These are phyloP conservation scores for Colletotrichum camelliae DNA, from an alignment of 2,329 filamentous ascomycete species.

Conservation along the genomic window DNA sequence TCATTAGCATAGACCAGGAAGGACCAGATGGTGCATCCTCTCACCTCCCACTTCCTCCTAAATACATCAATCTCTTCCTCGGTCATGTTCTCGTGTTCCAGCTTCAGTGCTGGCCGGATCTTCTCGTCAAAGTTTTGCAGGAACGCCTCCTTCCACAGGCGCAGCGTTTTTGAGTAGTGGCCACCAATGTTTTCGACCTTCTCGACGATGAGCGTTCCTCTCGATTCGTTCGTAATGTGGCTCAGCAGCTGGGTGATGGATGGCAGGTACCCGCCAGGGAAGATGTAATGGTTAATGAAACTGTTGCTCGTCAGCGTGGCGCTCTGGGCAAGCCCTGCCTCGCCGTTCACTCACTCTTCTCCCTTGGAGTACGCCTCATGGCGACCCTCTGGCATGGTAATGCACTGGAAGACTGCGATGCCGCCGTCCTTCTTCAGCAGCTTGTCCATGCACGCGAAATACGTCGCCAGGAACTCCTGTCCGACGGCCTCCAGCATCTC, in stretches of 20 bases:
- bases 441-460: slow-evolving; percentile 68
- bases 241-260: slow-evolving; percentile 60
- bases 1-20: slow-evolving; percentile 16
- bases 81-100: slow-evolving; percentile 63
- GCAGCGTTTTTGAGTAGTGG: slow-evolving; percentile 73
- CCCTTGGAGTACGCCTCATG: slow-evolving; percentile 70
- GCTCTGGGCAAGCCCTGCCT: background rate
- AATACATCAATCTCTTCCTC: slow-evolving; percentile 71
- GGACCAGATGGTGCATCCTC: slow-evolving; percentile 23
- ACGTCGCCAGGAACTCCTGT: slow-evolving; percentile 68
- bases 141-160: slow-evolving; percentile 73
- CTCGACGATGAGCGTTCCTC: slow-evolving; percentile 69
- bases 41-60: slow-evolving; percentile 72
- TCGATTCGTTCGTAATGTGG: slow-evolving; percentile 65
- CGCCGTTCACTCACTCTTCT: slow-evolving; percentile 57
- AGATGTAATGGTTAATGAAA: slow-evolving; percentile 80
- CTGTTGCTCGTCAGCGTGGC: slow-evolving; percentile 29
- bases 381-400: slow-evolving; percentile 75
- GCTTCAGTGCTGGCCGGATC: slow-evolving; percentile 65
- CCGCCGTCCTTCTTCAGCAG: slow-evolving; percentile 70
- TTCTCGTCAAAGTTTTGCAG: slow-evolving; percentile 63
- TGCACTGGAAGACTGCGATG: slow-evolving; percentile 76
- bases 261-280: slow-evolving; percentile 76
- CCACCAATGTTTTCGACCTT: slow-evolving; percentile 74
- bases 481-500: slow-evolving; percentile 82